These are phyloP conservation scores for Cyberlindnera xylosilytica DNA, from an alignment of 805 yeast genomes.

Conservation along the genomic window DNA sequence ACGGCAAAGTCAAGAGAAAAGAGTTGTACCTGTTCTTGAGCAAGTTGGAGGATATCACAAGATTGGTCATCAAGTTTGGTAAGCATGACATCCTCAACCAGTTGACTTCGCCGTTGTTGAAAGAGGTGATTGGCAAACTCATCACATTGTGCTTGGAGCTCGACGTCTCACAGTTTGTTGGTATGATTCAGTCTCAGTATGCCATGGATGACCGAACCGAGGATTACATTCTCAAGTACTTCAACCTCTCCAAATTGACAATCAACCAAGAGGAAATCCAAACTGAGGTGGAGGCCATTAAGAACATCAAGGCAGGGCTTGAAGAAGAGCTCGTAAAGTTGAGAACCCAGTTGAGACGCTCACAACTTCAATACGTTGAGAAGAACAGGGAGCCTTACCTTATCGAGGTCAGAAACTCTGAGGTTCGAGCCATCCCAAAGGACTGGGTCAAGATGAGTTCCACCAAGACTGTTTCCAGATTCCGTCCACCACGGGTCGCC, in stretches of 20 bases:
- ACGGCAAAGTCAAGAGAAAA: conserved; percentile 53
- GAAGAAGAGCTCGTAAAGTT: conserved; percentile 49
- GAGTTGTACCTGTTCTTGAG: conserved; percentile 56
- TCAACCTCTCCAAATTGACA: conserved; percentile 33
- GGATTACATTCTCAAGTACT: conserved; percentile 43
- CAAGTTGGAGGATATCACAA: conserved; percentile 34
- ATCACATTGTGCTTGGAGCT: conserved; percentile 31
- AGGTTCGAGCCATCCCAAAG: conserved; percentile 52
- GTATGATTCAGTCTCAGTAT: conserved; percentile 45
- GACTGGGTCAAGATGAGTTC: conserved; percentile 78
- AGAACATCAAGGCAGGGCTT: conserved; percentile 46
- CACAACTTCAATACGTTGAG: conserved; percentile 52
- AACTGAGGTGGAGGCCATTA: conserved; percentile 38
- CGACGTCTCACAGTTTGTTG: conserved; percentile 34
- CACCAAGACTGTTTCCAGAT: conserved; percentile 66
- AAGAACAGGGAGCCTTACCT: conserved; percentile 67
- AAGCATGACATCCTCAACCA: conserved; percentile 24
- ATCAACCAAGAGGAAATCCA: conserved; percentile 39
- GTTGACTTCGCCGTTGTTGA: conserved; percentile 34
- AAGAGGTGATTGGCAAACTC: conserved; percentile 36
- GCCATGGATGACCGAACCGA: conserved; percentile 52
- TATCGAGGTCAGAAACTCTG: conserved; percentile 67
- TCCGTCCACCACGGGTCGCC: conserved; percentile 58
- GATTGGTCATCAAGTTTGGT: conserved; percentile 28
- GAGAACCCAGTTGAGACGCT: conserved; percentile 46